These are phyloP conservation scores for Penicillium antarcticum DNA, from an alignment of 495 filamentous ascomycete genomes.

Conservation along the genomic window DNA sequence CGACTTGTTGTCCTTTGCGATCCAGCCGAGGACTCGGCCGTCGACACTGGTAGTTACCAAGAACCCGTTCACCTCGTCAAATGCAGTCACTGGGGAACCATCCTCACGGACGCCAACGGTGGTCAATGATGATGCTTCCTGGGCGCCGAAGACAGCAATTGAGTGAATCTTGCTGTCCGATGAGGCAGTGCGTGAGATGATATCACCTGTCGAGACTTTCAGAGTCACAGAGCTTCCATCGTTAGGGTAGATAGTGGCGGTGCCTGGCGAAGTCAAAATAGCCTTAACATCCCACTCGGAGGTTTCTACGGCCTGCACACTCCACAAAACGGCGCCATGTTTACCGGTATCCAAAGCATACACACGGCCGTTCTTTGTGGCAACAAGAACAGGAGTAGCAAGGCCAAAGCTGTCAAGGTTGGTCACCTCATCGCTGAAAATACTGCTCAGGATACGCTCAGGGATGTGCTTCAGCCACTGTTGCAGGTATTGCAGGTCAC, in stretches of 20 bases:
- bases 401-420: conserved; percentile 81
- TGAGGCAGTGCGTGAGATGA: conserved; percentile 37
- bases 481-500: conserved; percentile 78
- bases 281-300: conserved; percentile 66
- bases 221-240: conserved; percentile 57
- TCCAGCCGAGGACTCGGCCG: conserved; percentile 61
- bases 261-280: conserved; percentile 57
- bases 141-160: conserved; percentile 26
- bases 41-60: conserved; percentile 62
- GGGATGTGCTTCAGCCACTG: conserved; percentile 66
- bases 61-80: conserved; percentile 27
- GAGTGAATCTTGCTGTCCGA: conserved; percentile 27
- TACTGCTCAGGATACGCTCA: conserved; percentile 60
- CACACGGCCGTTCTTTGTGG: conserved; percentile 74
- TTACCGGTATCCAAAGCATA: conserved; percentile 76
- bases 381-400: conserved; percentile 75
- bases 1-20: conserved; percentile 40
- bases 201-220: conserved; percentile 54
- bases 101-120: conserved; percentile 28
- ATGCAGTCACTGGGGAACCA: conserved; percentile 28
- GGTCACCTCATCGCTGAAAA: conserved; percentile 59
- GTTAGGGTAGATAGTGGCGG: conserved; percentile 54
- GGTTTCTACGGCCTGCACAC: conserved; percentile 54
- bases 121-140: conserved; percentile 17
- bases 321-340: conserved; percentile 75